Evolutionary conservation across 345 rosid species (phyloP), one percentile per base, ranked within the genome.

Genomic region (Sonneratia caseolaris): DNA sequence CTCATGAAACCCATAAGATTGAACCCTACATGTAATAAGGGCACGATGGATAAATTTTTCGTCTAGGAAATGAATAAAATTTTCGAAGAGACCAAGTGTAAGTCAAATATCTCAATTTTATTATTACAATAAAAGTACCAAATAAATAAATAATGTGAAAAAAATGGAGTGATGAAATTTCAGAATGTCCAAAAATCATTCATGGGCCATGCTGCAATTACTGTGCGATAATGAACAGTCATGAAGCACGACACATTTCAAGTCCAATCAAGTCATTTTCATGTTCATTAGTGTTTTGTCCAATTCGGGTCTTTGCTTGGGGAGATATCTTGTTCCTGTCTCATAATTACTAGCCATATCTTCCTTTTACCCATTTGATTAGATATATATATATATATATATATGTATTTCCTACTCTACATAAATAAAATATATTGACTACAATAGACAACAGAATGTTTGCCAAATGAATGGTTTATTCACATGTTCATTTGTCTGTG

Each of bases 291-390:
- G 37, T 68, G 19, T 7, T 36, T 37, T 64, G 67, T 51, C 53
- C 66, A 4, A 70, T 43, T 73, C 53, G 27, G 67, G 45, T 74
- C 70, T 48, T 68, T 66, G 64, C 37, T 69, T 57, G 36, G 74
- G 74, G 45, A 69, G 70, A 61, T 67, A 38, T 66, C 53, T 35
- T 72, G 66, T 70, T 70, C 74, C 70, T 61, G 64, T 43, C 64
- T 24, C 43, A 40, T 40, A 22, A 24, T 59, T 59, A 6, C 64
- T 21, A 7, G 8, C 35, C 14, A 7, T 22, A 1, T 16, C 9
- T 22, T 57, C 5, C 32, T 53, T 27, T 27, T 27, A 16, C 22
- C 22, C 13, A 24, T 5, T 59, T 24, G 14, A 24, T 24, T 21
- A 40, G 5, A 8, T 40, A 40, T 40, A 40, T 40, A 8, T 8